Evolutionary conservation across 73 alveolate species (phyloP).

Genomic region (Stentor roeselii): DNA sequence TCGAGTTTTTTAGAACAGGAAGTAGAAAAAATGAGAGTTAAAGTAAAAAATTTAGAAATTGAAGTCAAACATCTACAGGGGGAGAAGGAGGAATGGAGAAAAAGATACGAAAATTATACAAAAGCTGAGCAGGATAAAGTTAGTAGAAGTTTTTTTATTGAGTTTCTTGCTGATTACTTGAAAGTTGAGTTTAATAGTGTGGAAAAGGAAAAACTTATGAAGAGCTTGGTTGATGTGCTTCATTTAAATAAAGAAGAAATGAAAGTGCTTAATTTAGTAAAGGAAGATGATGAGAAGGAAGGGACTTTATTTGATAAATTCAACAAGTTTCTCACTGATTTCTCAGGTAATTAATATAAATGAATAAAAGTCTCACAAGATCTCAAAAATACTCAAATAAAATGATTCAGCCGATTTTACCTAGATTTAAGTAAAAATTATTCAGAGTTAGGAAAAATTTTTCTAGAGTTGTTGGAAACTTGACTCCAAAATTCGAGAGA

Average conservation of each 20-base stretch:
- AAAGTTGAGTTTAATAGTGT: too few species aligned
- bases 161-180: background rate
- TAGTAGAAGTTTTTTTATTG: background rate
- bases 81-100: background rate
- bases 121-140: background rate
- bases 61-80: background rate
- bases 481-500: too few species aligned
- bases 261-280: too few species aligned
- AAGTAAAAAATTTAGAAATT: background rate
- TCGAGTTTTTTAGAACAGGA: background rate
- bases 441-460: too few species aligned
- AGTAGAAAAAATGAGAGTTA: background rate
- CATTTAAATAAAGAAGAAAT: background rate
- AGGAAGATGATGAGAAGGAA: background rate
- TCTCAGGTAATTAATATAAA: too few species aligned
- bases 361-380: too few species aligned
- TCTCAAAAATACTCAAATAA: too few species aligned
- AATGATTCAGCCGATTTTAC: too few species aligned
- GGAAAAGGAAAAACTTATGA: background rate
- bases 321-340: background rate
- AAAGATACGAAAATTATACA: background rate
- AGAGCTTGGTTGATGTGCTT: background rate
- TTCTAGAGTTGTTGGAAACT: too few species aligned
- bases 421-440: too few species aligned
- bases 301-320: background rate